These are phyloP conservation scores for Suillus paluster DNA, from an alignment of 768 basidiomycete genomes.

Conservation along the genomic window DNA sequence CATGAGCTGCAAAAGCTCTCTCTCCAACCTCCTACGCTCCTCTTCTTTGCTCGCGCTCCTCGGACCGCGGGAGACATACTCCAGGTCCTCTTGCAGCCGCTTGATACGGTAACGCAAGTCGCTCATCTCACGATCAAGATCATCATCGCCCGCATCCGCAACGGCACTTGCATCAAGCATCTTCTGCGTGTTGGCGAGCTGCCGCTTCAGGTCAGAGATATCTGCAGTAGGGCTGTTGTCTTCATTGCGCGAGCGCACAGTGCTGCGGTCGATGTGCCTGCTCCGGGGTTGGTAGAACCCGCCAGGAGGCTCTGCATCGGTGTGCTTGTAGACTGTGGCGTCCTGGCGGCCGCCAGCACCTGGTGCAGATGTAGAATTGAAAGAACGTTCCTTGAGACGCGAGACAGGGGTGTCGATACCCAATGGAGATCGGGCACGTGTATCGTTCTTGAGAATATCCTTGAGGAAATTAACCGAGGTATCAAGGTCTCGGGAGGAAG, in stretches of 20 bases:
- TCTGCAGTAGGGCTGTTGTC: constrained; percentile 66
- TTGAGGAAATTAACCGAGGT: constrained; percentile 89
- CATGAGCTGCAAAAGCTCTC: constrained; percentile 83
- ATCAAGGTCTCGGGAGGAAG: constrained; percentile 88
- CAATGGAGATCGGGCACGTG: constrained; percentile 69
- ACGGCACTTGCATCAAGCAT: constrained; percentile 77
- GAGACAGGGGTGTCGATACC: constrained; percentile 59
- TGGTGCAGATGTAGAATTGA: constrained; percentile 57
- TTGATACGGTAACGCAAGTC: constrained; percentile 85
- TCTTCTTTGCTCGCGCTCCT: constrained; percentile 77
- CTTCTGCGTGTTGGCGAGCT: constrained; percentile 76
- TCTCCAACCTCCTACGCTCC: constrained; percentile 83
- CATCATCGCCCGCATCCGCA: constrained; percentile 84
- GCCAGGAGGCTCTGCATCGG: constrained; percentile 58
- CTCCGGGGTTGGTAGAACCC: constrained; percentile 80
- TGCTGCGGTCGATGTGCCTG: constrained; percentile 84
- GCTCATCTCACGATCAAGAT: constrained; percentile 86
- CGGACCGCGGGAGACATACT: constrained; percentile 80
- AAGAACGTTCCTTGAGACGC: constrained; percentile 70
- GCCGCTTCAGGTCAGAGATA: constrained; percentile 84
- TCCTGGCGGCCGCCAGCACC: constrained; percentile 72
- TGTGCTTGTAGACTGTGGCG: constrained; percentile 91
- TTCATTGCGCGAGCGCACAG: constrained; percentile 77
- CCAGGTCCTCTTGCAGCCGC: constrained; percentile 89
- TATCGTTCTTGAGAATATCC: constrained; percentile 85